Base-by-base conservation (phyloP, 139 green algal genomes). In the Tetraselmis chui region DNA sequence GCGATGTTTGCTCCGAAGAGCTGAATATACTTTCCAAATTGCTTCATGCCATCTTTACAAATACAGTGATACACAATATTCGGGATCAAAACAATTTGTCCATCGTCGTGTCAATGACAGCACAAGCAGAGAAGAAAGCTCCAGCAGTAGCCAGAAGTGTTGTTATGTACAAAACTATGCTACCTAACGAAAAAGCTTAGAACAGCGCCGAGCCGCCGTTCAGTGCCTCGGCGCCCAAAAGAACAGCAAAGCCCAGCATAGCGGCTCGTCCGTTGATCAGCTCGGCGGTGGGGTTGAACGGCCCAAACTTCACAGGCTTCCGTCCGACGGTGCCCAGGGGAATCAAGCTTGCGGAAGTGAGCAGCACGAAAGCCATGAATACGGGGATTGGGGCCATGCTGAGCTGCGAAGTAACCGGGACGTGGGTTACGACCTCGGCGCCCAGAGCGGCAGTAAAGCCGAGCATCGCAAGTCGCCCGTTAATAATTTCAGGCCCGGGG, bases 381-480 rank as follows among this genome's bases (percentile, higher is more conserved):
- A 67, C 45, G 18, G 45, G 45, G 18, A 67, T 67, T 18, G 45
- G 45, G 11, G 45, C 45, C 45, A 67, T 67, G 45, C 45, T 67
- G 11, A 67, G 45, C 45, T 67, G 45, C 45, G 5, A 5, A 5
- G 45, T 25, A 5, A 67, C 45, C 45, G 45, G 45, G 11, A 67
- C 45, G 45, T 67, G 45, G 11, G 45, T 67, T 18, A 18, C 45
- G 11, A 67, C 11, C 85, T 95, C 92, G 29, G 93, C 83, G n/a
- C 81, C 82, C 25, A 89, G 30, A 5, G 94, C 76, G 23, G 86
- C 83, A 0, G 79, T 89, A 59, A 91, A 87, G 0, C 86, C 93
- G 31, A 96, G 74, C 92, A 96, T 96, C 2, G 94, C 93, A 1
- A 87, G 88, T 0, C 94, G 86, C 1, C 89, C 91, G 84, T 97